Conservation (phyloP, 805 yeast species). For the Myxozyma neotropica region DNA sequence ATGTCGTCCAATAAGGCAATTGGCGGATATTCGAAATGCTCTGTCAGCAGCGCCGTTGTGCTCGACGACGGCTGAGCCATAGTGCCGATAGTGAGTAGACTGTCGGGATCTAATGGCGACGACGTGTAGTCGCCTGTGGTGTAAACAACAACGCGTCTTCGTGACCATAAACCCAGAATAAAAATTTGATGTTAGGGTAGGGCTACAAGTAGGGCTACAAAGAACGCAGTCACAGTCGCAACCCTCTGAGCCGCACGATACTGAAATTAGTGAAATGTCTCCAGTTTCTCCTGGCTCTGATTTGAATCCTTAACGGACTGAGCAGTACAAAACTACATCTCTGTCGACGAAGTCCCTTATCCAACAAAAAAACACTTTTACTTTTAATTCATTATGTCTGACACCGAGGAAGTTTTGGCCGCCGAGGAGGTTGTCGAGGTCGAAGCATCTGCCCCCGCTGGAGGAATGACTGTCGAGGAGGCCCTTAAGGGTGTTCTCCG, state of each 20-base stretch:
- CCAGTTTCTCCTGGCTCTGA: constrained; percentile 18
- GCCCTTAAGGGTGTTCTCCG: constrained; percentile 97
- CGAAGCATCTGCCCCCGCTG: constrained; percentile 76
- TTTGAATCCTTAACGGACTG: constrained; percentile 36
- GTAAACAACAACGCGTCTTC: background rate
- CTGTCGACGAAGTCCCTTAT: constrained; percentile 44
- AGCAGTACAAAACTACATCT: constrained; percentile 36
- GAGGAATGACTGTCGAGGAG: constrained; percentile 94
- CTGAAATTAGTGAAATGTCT: background rate
- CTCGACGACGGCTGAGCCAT: constrained; percentile 28
- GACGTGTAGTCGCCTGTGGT: background rate
- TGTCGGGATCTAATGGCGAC: background rate
- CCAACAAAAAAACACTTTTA: background rate
- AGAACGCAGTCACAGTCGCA: constrained; percentile 12
- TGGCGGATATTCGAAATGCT: constrained; percentile 85
- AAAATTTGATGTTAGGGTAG: background rate
- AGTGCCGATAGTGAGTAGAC: background rate
- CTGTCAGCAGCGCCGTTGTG: constrained; percentile 65
- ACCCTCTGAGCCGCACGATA: constrained; percentile 15
- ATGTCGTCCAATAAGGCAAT: constrained; percentile 81
- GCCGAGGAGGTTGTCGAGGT: constrained; percentile 82
- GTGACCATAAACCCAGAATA: background rate
- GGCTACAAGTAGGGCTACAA: constrained; percentile 1
- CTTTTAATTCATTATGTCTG: constrained; percentile 29
- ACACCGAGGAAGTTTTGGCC: constrained; percentile 75